Evolutionary conservation across 768 basidiomycete genomes (phyloP).

Genomic region (Leccinellum albellum): DNA sequence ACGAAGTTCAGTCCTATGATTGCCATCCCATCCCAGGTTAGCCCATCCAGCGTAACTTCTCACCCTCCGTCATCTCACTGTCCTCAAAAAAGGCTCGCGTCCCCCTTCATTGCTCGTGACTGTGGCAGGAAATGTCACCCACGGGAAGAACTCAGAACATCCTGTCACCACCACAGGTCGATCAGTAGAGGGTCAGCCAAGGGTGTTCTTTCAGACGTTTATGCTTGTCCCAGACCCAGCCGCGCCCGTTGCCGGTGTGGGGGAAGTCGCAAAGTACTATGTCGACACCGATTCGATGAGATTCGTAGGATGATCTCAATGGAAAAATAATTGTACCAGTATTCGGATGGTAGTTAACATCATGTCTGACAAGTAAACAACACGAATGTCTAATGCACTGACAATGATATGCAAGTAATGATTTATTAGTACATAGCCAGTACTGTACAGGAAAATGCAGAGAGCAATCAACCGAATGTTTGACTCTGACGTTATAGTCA

Average conservation of each 20-base stretch:
- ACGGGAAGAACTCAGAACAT: constrained; percentile 61
- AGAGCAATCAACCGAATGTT: constrained; percentile 69
- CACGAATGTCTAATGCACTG: background rate
- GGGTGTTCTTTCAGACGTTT: constrained; percentile 86
- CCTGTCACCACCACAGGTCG: constrained; percentile 45
- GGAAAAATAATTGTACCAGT: background rate
- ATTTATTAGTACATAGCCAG: constrained; percentile 11
- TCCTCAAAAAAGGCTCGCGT: constrained; percentile 49
- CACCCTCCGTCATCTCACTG: constrained; percentile 8
- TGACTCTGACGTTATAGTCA: constrained; percentile 57
- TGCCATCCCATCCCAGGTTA: constrained; percentile 86
- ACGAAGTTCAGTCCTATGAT: constrained; percentile 85
- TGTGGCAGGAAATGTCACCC: constrained; percentile 76
- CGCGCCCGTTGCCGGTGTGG: constrained; percentile 58
- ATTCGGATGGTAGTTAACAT: background rate
- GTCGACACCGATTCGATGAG: constrained; percentile 74
- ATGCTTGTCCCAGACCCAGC: constrained; percentile 75
- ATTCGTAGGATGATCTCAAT: constrained; percentile 64
- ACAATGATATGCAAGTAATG: constrained; percentile 4
- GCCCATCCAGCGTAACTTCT: constrained; percentile 13
- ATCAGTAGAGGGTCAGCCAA: constrained; percentile 70
- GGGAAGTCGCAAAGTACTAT: constrained; percentile 80
- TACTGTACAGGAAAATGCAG: background rate
- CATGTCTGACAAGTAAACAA: background rate
- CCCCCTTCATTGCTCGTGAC: constrained; percentile 77